Evolutionary conservation across 306 rosid species (phyloP).

Genomic region (Fragaria iinumae): DNA sequence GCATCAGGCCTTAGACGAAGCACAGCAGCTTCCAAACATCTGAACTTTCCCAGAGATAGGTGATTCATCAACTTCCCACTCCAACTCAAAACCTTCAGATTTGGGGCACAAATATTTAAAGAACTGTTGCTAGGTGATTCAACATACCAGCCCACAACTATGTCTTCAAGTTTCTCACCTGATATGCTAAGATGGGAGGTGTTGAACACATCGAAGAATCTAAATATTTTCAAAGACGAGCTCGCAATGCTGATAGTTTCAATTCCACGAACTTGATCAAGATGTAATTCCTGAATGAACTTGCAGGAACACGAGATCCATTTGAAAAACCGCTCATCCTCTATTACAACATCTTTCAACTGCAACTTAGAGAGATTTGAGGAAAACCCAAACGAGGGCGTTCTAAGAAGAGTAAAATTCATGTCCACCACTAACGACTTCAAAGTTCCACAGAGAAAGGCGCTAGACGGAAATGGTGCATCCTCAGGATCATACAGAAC

Average conservation of each 20-base stretch:
- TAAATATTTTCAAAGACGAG: background rate
- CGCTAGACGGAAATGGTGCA: background rate
- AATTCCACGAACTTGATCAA: background rate
- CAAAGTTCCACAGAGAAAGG: slow-evolving; percentile 1
- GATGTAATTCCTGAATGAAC: background rate
- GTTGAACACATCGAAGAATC: background rate
- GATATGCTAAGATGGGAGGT: background rate
- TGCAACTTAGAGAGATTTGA: background rate
- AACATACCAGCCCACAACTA: background rate
- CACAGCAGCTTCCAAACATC: background rate
- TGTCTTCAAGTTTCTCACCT: background rate
- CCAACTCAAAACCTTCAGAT: background rate
- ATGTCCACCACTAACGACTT: background rate
- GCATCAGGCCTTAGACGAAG: background rate
- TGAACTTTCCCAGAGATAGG: background rate
- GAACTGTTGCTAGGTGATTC: background rate
- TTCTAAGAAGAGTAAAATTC: background rate
- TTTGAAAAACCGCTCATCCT: background rate
- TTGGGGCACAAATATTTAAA: background rate
- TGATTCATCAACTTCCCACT: background rate
- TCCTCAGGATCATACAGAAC: background rate
- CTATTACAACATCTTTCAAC: background rate
- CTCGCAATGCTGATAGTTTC: background rate
- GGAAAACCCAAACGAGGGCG: background rate
- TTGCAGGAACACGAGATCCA: background rate